These are phyloP conservation scores for Wickerhamiella cacticola DNA, from an alignment of 805 yeast genomes.

Conservation along the genomic window DNA sequence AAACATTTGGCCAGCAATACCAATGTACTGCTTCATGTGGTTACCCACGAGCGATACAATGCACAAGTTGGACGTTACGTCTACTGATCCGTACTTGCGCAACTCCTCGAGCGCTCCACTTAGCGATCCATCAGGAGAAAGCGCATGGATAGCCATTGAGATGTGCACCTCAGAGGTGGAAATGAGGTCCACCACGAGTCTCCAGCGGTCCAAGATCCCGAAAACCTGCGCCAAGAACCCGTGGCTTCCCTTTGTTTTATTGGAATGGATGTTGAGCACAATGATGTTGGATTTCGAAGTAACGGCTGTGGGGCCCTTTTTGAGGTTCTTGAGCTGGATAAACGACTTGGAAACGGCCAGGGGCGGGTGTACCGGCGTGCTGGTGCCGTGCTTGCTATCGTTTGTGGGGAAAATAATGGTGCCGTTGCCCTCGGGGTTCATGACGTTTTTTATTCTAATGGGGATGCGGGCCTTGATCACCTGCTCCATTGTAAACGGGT, in stretches of 20 bases:
- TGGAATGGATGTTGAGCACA: conserved; percentile 86
- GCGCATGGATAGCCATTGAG: conserved; percentile 86
- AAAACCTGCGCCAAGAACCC: conserved; percentile 91
- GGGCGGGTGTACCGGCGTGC: conserved; percentile 93
- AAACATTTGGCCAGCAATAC: conserved; percentile 96
- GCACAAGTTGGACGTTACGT: conserved; percentile 74
- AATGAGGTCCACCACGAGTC: conserved; percentile 85
- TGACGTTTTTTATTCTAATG: conserved; percentile 90
- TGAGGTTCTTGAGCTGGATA: conserved; percentile 38
- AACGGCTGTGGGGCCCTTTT: conserved; percentile 67
- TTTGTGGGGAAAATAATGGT: conserved; percentile 91
- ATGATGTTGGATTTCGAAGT: conserved; percentile 89
- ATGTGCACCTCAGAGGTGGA: conserved; percentile 97
- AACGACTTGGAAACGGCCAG: conserved; percentile 37
- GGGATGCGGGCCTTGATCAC: conserved; percentile 94
- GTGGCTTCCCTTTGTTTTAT: conserved; percentile 82
- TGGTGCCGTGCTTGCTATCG: conserved; percentile 71
- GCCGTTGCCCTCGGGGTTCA: conserved; percentile 84
- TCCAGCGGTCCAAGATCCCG: conserved; percentile 68
- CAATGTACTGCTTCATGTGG: conserved; percentile 92
- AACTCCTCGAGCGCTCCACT: conserved; percentile 68
- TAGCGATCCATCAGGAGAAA: conserved; percentile 46
- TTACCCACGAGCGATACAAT: conserved; percentile 92
- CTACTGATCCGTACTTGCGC: conserved; percentile 73
- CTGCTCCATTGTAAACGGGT: conserved; percentile 99